Conservation (phyloP, 352 stramenopile species). For the Phytopythium sindhum region DNA sequence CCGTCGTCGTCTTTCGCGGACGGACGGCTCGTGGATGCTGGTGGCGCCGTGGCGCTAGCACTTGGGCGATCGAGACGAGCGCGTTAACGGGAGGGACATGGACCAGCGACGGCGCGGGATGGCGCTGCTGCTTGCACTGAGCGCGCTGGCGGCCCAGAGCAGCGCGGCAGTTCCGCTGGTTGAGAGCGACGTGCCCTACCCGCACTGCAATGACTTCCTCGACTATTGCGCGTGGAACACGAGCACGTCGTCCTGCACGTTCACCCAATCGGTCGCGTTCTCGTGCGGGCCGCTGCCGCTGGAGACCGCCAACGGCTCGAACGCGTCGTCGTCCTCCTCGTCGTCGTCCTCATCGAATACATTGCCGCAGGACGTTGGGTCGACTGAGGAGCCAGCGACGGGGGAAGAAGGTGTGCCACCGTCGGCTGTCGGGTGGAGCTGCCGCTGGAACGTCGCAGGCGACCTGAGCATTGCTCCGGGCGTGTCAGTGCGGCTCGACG, state of each 20-base stretch:
- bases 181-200: not conserved
- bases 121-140: slow-evolving; percentile 8
- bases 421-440: slow-evolving; percentile 29
- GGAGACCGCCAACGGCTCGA: not conserved
- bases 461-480: slow-evolving; percentile 37
- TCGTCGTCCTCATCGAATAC: not conserved
- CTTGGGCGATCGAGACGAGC: not conserved
- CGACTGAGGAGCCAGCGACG: not conserved
- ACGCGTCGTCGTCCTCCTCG: slow-evolving; percentile 6
- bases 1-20: not conserved
- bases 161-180: not conserved
- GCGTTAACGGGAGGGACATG: not conserved
- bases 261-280: slow-evolving; percentile 39
- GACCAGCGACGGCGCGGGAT: not conserved
- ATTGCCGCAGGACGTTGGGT: not conserved
- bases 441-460: slow-evolving; percentile 61
- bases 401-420: not conserved
- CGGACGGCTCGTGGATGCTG: not conserved
- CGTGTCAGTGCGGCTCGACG: slow-evolving; percentile 36
- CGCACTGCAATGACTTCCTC: slow-evolving; percentile 47
- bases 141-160: not conserved
- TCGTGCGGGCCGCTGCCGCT: slow-evolving; percentile 24
- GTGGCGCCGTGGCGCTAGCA: not conserved
- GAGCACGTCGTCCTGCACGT: slow-evolving; percentile 52
- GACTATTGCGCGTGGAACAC: slow-evolving; percentile 40